Evolutionary conservation across 2,329 filamentous ascomycete species (phyloP).

Genomic region (Camillea tinctor): DNA sequence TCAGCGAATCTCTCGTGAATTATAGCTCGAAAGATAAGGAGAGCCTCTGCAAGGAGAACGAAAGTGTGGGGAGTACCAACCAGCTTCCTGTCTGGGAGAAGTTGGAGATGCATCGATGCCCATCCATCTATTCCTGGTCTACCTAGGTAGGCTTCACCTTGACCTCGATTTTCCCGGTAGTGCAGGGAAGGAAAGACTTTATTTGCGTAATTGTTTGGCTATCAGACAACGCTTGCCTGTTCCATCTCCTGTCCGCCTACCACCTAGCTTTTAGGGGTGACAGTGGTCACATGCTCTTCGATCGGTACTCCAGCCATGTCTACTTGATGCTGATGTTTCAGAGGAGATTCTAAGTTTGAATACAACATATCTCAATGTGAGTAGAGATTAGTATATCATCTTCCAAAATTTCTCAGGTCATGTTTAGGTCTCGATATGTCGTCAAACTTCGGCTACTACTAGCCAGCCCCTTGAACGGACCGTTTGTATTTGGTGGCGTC

Average conservation of each 20-base stretch:
- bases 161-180: slow-evolving; percentile 20
- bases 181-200: slow-evolving; percentile 42
- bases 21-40: neutral
- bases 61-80: neutral
- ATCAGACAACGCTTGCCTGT: slow-evolving; percentile 43
- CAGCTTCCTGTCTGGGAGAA: neutral
- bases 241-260: slow-evolving; percentile 41
- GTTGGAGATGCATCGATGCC: neutral
- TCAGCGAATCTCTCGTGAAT: neutral
- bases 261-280: slow-evolving; percentile 46
- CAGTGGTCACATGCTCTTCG: slow-evolving; percentile 48
- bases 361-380: neutral
- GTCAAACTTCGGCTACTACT: neutral
- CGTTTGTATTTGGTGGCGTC: neutral
- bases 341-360: neutral
- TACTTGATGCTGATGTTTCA: neutral
- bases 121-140: neutral
- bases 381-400: neutral
- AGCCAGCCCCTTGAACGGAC: neutral
- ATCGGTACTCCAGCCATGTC: slow-evolving; percentile 7
- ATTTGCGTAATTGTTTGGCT: slow-evolving; percentile 43
- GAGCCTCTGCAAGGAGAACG: neutral
- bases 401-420: neutral
- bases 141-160: neutral
- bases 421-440: neutral